These are phyloP conservation scores for Phytophthora pinifolia DNA, from an alignment of 352 stramenopile species.

Conservation along the genomic window DNA sequence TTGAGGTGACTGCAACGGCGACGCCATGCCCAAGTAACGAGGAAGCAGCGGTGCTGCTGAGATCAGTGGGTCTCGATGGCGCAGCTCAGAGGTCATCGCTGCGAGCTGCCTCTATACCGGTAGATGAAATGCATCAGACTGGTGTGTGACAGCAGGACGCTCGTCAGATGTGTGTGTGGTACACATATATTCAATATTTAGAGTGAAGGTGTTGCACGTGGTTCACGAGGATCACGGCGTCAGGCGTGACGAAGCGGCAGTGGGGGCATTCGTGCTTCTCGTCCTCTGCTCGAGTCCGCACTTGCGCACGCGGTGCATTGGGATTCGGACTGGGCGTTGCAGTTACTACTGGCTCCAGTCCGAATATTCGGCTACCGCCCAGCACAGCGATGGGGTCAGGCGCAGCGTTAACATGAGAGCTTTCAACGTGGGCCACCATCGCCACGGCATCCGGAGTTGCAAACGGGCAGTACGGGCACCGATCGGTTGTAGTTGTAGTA, in stretches of 20 bases:
- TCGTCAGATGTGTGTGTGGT: too few species aligned
- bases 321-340: constrained; percentile 8
- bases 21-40: not conserved
- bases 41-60: constrained; percentile 7
- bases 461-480: constrained; percentile 72
- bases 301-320: constrained; percentile 10
- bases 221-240: constrained; percentile 75
- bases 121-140: constrained; percentile 21
- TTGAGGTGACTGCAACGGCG: not conserved
- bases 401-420: constrained; percentile 26
- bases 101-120: not conserved
- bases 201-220: constrained; percentile 74
- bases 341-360: constrained; percentile 29
- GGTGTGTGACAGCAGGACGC: too few species aligned
- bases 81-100: constrained; percentile 18
- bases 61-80: not conserved
- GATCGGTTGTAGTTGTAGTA: constrained; percentile 22
- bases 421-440: constrained; percentile 75
- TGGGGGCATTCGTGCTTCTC: constrained; percentile 61
- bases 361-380: constrained; percentile 28
- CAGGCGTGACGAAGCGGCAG: constrained; percentile 52
- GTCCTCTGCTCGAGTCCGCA: constrained; percentile 7
- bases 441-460: constrained; percentile 41
- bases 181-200: too few species aligned
- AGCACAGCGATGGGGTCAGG: constrained; percentile 22